Percentiles rank a stretch among this genome's conserved stretches.
Conservation (phyloP, 2,329 filamentous ascomycete species). For the Trichophyton simii region DNA sequence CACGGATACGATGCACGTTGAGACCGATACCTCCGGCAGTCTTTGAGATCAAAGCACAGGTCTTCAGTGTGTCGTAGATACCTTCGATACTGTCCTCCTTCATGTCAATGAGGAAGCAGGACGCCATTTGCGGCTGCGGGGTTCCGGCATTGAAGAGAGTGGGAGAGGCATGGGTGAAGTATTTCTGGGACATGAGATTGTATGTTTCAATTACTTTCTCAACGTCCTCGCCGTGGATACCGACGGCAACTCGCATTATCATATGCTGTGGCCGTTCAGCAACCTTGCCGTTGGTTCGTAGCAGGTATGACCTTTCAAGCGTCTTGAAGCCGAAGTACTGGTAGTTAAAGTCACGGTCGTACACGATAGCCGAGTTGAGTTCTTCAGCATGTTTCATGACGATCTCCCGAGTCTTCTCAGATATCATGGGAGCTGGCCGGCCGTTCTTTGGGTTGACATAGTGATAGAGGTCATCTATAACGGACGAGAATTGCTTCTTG, state of each 20-base stretch:
- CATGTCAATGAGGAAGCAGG: conserved; percentile 98
- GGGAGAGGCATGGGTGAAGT: conserved; percentile 95
- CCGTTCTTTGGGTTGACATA: conserved; percentile 93
- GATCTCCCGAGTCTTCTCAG: conserved; percentile 74
- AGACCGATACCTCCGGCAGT: conserved; percentile 96
- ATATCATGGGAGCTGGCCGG: conserved; percentile 83
- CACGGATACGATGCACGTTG: conserved; percentile 91
- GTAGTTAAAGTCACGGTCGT: conserved; percentile 99
- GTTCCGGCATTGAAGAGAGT: conserved; percentile 98
- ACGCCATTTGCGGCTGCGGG: conserved; percentile 85
- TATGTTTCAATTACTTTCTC: conserved; percentile 95
- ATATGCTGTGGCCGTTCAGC: conserved; percentile 97
- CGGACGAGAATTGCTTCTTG: conserved; percentile 98
- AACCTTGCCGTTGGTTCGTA: conserved; percentile 90
- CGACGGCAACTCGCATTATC: conserved; percentile 98
- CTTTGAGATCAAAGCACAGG: conserved; percentile 99
- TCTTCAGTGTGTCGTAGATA: conserved; percentile 98
- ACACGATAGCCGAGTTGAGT: conserved; percentile 96
- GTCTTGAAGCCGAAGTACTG: conserved; percentile 99
- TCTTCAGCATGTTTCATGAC: conserved; percentile 95
- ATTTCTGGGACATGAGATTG: conserved; percentile 97
- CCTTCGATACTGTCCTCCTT: conserved; percentile 99
- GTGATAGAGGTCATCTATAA: conserved; percentile 84
- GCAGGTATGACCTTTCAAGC: conserved; percentile 89
- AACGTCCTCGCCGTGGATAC: conserved; percentile 89